phyloP scores from a whole-genome alignment of 2,329 filamentous ascomycete genomes.

The Paramyrothecium roridum region DNA sequence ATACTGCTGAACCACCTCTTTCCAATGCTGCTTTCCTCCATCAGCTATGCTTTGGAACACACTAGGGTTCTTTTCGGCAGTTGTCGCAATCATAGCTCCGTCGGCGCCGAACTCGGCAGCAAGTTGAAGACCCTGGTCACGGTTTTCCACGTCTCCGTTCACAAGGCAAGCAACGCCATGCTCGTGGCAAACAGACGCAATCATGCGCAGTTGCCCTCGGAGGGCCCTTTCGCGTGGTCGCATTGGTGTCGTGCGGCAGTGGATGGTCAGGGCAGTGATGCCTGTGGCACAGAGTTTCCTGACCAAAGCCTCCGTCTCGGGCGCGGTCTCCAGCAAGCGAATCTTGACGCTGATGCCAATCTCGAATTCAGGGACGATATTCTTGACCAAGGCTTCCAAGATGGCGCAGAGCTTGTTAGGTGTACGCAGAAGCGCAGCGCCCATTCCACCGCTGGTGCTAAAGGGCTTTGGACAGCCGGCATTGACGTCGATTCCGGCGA shows the following conservation, averaged over 20 bases:
- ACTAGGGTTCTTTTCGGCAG: constrained; percentile 87
- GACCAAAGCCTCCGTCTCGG: constrained; percentile 75
- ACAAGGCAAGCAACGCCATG: constrained; percentile 89
- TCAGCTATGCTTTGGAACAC: constrained; percentile 71
- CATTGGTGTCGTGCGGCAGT: constrained; percentile 97
- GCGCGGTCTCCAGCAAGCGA: constrained; percentile 73
- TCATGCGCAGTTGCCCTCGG: constrained; percentile 79
- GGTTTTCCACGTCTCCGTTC: constrained; percentile 84
- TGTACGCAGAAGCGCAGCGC: constrained; percentile 80
- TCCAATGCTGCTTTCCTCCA: constrained; percentile 72
- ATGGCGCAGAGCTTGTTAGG: constrained; percentile 84
- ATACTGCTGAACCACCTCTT: constrained; percentile 74
- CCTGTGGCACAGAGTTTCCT: constrained; percentile 77
- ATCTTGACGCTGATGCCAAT: constrained; percentile 99
- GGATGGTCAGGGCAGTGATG: constrained; percentile 87
- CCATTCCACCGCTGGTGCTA: constrained; percentile 91
- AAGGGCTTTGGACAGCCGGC: constrained; percentile 98
- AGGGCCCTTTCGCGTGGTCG: constrained; percentile 85
- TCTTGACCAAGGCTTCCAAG: constrained; percentile 73
- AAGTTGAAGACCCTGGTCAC: constrained; percentile 69
- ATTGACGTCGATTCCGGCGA: constrained; percentile 94
- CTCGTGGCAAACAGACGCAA: constrained; percentile 75
- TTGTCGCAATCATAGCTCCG: constrained; percentile 94
- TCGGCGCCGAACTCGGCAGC: constrained; percentile 81
- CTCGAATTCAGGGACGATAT: constrained; percentile 73